These are phyloP conservation scores for Passalora sequoiae DNA, from an alignment of 2,329 filamentous ascomycete genomes.

Conservation along the genomic window DNA sequence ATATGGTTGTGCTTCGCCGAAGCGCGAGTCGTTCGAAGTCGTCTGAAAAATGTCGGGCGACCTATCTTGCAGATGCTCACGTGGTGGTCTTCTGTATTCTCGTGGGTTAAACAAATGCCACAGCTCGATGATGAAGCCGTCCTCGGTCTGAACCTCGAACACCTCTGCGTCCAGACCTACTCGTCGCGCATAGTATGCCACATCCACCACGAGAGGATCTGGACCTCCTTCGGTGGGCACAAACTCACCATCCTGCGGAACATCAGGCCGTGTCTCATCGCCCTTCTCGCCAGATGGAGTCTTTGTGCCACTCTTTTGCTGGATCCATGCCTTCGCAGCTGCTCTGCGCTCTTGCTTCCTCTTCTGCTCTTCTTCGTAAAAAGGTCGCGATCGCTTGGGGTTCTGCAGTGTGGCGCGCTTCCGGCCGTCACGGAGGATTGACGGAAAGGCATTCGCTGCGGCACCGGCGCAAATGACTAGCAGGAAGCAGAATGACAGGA, in stretches of 20 bases:
- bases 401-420: conserved; percentile 55
- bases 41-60: conserved; percentile 58
- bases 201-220: conserved; percentile 72
- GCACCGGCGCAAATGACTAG: conserved; percentile 70
- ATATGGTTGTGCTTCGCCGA: conserved; percentile 36
- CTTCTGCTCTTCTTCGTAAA: conserved; percentile 66
- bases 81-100: conserved; percentile 54
- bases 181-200: conserved; percentile 77
- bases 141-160: conserved; percentile 83
- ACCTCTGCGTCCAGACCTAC: conserved; percentile 82
- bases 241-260: conserved; percentile 50
- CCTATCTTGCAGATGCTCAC: conserved; percentile 49
- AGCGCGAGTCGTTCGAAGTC: conserved; percentile 18
- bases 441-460: conserved; percentile 61
- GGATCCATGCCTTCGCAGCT: conserved; percentile 59
- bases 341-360: conserved; percentile 54
- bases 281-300: conserved; percentile 42
- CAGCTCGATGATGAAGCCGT: conserved; percentile 82
- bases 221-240: conserved; percentile 72
- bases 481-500: conserved; percentile 74
- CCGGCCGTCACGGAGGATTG: conserved; percentile 47
- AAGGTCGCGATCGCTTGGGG: conserved; percentile 58
- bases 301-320: conserved; percentile 39
- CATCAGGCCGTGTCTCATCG: conserved; percentile 25
- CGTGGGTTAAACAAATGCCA: conserved; percentile 86